Conservation (phyloP, 352 stramenopile species). For the Aphanomyces invadans region DNA sequence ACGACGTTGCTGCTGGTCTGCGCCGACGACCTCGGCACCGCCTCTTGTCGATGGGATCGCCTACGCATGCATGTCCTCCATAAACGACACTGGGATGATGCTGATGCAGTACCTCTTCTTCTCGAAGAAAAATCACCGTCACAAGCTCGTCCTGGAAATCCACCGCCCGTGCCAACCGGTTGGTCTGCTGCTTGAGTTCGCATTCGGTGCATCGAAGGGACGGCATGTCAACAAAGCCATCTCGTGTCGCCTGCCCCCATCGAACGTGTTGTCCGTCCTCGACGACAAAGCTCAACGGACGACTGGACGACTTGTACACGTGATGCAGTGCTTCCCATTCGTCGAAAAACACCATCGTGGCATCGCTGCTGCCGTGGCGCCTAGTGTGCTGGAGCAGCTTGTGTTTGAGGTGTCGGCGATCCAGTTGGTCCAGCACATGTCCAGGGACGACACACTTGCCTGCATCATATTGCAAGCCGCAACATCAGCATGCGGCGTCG, state of each 20-base stretch:
- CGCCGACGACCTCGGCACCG: neutral
- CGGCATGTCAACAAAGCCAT: neutral
- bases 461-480: constrained; percentile 32
- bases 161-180: constrained; percentile 41
- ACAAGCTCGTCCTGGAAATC: constrained; percentile 62
- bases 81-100: neutral
- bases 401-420: constrained; percentile 24
- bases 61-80: too few species aligned
- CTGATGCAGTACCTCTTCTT: constrained; percentile 40
- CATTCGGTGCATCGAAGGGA: neutral
- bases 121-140: constrained; percentile 47
- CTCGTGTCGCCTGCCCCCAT: constrained; percentile 11
- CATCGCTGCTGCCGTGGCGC: neutral
- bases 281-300: constrained; percentile 11
- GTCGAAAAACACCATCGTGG: constrained; percentile 1
- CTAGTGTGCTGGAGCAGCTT: too few species aligned
- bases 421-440: constrained; percentile 62
- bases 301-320: neutral
- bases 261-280: neutral
- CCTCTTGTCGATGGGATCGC: neutral
- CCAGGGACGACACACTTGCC: constrained; percentile 29
- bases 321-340: neutral
- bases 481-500: constrained; percentile 29
- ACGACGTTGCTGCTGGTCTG: constrained; percentile 31
- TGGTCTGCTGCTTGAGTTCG: constrained; percentile 39